phyloP scores from a whole-genome alignment of 1,284 basidiomycete genomes.

The Afroboletus lepidellus region DNA sequence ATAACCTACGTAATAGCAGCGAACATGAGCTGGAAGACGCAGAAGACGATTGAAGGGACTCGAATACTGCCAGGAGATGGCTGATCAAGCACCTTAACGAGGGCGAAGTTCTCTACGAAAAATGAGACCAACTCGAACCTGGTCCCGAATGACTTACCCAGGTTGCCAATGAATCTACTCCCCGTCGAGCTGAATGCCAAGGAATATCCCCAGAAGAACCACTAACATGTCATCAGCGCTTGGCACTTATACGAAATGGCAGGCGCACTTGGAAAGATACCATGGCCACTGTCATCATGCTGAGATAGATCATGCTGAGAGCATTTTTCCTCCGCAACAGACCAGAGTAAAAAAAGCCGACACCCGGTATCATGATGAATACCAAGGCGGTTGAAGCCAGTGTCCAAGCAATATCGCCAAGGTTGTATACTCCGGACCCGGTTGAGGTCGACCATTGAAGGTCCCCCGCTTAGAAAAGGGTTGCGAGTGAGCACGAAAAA shows the following conservation, averaged over 20 bases:
- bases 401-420: constrained; percentile 82
- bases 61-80: constrained; percentile 72
- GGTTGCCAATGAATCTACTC: constrained; percentile 59
- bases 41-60: constrained; percentile 85
- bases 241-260: background rate
- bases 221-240: constrained; percentile 36
- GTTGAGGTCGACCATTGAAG: constrained; percentile 40
- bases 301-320: constrained; percentile 87
- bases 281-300: constrained; percentile 74
- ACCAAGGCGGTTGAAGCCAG: constrained; percentile 72
- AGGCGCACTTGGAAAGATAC: constrained; percentile 69
- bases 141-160: constrained; percentile 41
- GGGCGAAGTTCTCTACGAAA: constrained; percentile 71
- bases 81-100: constrained; percentile 76
- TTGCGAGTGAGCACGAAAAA: constrained; percentile 1
- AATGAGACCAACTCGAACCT: constrained; percentile 7
- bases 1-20: constrained; percentile 71
- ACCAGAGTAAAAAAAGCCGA: constrained; percentile 91
- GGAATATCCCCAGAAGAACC: constrained; percentile 77
- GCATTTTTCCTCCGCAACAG: constrained; percentile 86
- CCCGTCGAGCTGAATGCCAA: constrained; percentile 68
- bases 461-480: constrained; percentile 37
- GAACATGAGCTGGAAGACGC: constrained; percentile 90
- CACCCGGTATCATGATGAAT: constrained; percentile 91
- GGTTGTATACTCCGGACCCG: constrained; percentile 55